phyloP scores from a whole-genome alignment of 192 early-diverging fungal species.

The Coemansia sp. region DNA sequence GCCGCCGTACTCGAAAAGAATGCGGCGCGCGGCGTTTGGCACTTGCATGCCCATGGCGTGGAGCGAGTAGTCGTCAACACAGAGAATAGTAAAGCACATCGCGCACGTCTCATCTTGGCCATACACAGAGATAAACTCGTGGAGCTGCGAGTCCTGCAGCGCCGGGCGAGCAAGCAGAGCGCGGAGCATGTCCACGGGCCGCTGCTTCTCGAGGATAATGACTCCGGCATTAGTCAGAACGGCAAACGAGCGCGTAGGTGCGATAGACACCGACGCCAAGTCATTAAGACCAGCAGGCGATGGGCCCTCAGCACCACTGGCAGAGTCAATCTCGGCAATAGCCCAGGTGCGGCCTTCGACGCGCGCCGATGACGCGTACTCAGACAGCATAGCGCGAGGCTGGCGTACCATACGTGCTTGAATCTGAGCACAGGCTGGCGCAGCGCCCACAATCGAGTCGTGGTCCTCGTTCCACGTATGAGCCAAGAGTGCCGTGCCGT shows the following conservation, averaged over 20 bases:
- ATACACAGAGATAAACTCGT: slow-evolving; percentile 61
- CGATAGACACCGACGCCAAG: slow-evolving; percentile 62
- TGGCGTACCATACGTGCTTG: slow-evolving; percentile 34
- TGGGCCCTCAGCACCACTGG: background rate
- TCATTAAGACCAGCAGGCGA: slow-evolving; percentile 59
- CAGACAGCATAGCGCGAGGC: slow-evolving; percentile 49
- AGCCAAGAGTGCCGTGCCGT: slow-evolving; percentile 71
- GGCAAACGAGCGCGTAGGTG: slow-evolving; percentile 65
- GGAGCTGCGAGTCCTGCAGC: slow-evolving; percentile 44
- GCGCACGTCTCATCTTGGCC: slow-evolving; percentile 75
- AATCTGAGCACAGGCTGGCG: slow-evolving; percentile 67
- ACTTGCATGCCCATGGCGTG: slow-evolving; percentile 32
- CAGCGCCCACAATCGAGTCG: slow-evolving; percentile 67
- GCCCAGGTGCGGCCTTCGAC: slow-evolving; percentile 85
- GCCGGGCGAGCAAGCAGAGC: slow-evolving; percentile 59
- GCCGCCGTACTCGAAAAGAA: slow-evolving; percentile 55
- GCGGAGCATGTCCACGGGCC: slow-evolving; percentile 77
- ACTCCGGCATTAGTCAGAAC: slow-evolving; percentile 80
- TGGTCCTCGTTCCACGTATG: slow-evolving; percentile 67
- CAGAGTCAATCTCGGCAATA: slow-evolving; percentile 62
- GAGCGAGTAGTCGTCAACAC: slow-evolving; percentile 30
- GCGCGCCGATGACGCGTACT: slow-evolving; percentile 54
- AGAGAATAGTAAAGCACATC: slow-evolving; percentile 82
- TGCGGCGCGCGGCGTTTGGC: slow-evolving; percentile 25
- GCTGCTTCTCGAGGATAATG: slow-evolving; percentile 66